phyloP scores from a whole-genome alignment of 129 eudicot species.

The Tagetes patula region DNA sequence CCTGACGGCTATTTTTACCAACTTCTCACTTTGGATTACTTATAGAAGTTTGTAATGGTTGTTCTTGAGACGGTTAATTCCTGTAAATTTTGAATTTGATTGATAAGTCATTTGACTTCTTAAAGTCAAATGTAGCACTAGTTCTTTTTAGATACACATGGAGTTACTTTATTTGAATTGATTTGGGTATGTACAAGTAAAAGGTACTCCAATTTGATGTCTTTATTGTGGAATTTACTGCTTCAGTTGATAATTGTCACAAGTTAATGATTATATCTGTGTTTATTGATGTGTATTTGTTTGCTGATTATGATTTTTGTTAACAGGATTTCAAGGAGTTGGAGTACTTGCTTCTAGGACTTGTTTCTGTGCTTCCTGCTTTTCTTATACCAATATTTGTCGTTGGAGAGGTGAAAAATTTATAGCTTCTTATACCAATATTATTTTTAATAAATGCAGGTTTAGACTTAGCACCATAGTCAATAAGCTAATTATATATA shows the following conservation, averaged over 20 bases:
- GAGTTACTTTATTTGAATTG: background rate
- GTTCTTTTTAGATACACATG: background rate
- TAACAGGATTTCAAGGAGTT: slow-evolving; percentile 79
- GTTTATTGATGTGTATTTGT: slow-evolving; percentile 1
- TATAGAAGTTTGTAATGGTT: slow-evolving; percentile 13
- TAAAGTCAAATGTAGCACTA: background rate
- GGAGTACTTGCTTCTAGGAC: slow-evolving; percentile 83
- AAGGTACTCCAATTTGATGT: background rate
- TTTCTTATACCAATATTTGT: slow-evolving; percentile 65
- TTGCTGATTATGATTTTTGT: slow-evolving; percentile 13
- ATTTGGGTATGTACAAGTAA: background rate
- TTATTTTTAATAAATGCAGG: background rate
- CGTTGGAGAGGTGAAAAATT: slow-evolving; percentile 66
- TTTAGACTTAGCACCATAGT: background rate
- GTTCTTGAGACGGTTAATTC: slow-evolving; percentile 1
- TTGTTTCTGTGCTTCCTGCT: slow-evolving; percentile 80
- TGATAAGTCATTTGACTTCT: background rate
- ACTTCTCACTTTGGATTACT: background rate
- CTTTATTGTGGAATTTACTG: background rate
- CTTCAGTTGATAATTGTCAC: background rate
- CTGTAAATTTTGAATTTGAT: background rate
- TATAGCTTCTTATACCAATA: background rate
- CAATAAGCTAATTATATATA: background rate
- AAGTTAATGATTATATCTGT: background rate
- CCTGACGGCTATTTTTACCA: background rate